Evolutionary conservation across 345 rosid genomes (phyloP), one percentile per base, ranked within the genome.

Genomic region (Eucalyptus virginea): DNA sequence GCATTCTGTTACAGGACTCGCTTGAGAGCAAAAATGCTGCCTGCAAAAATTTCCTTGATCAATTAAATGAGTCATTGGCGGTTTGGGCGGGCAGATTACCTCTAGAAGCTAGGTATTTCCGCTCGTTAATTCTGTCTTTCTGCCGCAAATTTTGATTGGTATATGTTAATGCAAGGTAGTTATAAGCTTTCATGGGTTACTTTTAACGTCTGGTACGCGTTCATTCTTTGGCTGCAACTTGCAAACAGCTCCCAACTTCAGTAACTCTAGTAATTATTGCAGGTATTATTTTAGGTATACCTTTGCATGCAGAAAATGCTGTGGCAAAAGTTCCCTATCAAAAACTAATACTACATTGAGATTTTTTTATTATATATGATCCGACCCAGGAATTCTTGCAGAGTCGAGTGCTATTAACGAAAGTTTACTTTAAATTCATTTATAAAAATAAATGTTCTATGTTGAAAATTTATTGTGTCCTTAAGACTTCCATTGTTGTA

Each of bases 61-160:
- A 92, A 88, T 91, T 97, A 89, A 95, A 93, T 11, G 95, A 95
- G 87, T 97, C 99, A 86, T 90, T 94, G 92, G 94, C 93, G 58
- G 96, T 94, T 90, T 95, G 97, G 94, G 95, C 92, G 34, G 92
- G 92, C 90, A 94, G 93, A 88, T 91, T 98, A 89, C 97, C 96
- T 28, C 89, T 93, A 81, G 95, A 96, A 92, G 96, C 98, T 45
- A 96, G 97, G 99, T 97, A 96, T 89, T 21, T 87, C 60, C 23
- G 11, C 28, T 42, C n/a, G 67, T 44, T 47, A 50, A 21, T 34
- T 45, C 58, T n/a, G 34, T 47, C 48, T 51, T 77, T 40, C 30
- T 32, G 21, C 88, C 4, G 16, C 18, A 30, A 32, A n/a, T 86
- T 56, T 86, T 40, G 24, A 30, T 48, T 86, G 60, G 7, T 86